Base-by-base conservation (phyloP, 768 basidiomycete genomes). In the Hydnomerulius pinastri region DNA sequence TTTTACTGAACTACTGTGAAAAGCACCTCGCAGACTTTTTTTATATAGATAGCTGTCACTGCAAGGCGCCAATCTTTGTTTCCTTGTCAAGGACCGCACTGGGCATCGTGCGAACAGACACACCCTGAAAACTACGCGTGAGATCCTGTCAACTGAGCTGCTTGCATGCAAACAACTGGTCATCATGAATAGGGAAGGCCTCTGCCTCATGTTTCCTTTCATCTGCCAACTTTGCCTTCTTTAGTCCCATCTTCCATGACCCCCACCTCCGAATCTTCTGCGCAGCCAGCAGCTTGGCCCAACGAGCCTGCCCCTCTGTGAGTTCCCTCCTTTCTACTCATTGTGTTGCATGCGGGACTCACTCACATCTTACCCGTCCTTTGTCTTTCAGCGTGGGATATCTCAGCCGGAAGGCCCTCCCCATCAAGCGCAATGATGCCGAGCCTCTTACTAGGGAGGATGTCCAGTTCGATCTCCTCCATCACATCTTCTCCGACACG, bases 381-480 rank as follows among this genome's bases (percentile, higher is more conserved):
- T 47, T 44, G n/a, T 57, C 42, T 43, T 43, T 53, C 46, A 80
- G 79, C 56, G 77, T 78, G 53, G 81, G 81, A 35, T 81, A 84
- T 64, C 77, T 83, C 60, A 83, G 77, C 64, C 78, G 80, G 58
- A 66, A 69, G 58, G 83, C 85, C 29, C 73, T 89, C 50, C 86
- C 88, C 45, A 90, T 90, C 69, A 90, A 90, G 71, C 83, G 86
- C 59, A 81, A 79, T 60, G 90, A 92, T 64, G 90, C 87, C 11
- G 89, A 91, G 60, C 86, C 89, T 46, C 76, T 94, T 55, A 86
- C 86, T 20, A 82, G 91, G 37, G 81, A 85, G 66, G 92, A 93
- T 69, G 82, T 93, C 45, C 90, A 94, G 72, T 92, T 81, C 69
- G 90, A 93, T 73, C 79, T 94, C 41, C 82, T 96, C 49, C 66